Percentiles rank a stretch among this genome's conserved stretches.
phyloP scores from a whole-genome alignment of 2,329 filamentous ascomycete genomes.

The Penicillium sp. region DNA sequence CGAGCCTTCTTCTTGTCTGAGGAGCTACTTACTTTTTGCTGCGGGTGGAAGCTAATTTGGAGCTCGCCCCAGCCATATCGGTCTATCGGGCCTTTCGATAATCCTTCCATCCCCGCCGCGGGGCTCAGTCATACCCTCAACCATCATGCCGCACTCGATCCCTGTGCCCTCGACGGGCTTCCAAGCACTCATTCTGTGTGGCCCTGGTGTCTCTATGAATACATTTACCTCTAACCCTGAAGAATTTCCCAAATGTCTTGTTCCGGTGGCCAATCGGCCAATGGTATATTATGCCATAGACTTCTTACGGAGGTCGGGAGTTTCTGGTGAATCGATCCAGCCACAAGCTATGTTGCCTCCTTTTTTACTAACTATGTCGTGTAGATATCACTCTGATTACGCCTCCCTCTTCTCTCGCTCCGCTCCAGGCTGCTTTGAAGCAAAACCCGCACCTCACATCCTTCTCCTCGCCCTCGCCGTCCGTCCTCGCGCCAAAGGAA shows the following conservation, averaged over 20 bases:
- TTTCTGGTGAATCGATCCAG: conserved; percentile 16
- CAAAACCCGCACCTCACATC: conserved; percentile 50
- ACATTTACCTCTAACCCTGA: conserved; percentile 48
- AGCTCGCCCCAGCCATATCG: background rate
- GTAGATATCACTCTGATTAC: conserved; percentile 47
- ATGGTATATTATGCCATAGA: conserved; percentile 49
- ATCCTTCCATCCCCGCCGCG: background rate
- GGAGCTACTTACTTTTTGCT: background rate
- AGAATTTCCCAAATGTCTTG: conserved; percentile 37
- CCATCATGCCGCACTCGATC: conserved; percentile 29
- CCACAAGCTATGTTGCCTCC: background rate
- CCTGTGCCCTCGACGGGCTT: conserved; percentile 55
- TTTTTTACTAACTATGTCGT: background rate
- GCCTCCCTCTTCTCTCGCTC: conserved; percentile 40
- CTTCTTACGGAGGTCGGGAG: conserved; percentile 47
- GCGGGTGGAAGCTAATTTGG: background rate
- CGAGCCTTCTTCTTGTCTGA: background rate
- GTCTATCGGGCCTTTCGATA: background rate
- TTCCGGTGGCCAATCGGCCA: conserved; percentile 48
- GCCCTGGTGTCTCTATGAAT: conserved; percentile 46
- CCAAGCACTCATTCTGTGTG: conserved; percentile 42
- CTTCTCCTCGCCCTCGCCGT: conserved; percentile 48
- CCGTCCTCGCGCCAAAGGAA: conserved; percentile 70
- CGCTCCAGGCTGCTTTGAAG: conserved; percentile 45
- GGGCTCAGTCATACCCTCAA: background rate